Percentiles rank a stretch among this genome's conserved stretches.
Evolutionary conservation across 2,329 filamentous ascomycete species (phyloP).

Genomic region (Hypoxylon sp.): DNA sequence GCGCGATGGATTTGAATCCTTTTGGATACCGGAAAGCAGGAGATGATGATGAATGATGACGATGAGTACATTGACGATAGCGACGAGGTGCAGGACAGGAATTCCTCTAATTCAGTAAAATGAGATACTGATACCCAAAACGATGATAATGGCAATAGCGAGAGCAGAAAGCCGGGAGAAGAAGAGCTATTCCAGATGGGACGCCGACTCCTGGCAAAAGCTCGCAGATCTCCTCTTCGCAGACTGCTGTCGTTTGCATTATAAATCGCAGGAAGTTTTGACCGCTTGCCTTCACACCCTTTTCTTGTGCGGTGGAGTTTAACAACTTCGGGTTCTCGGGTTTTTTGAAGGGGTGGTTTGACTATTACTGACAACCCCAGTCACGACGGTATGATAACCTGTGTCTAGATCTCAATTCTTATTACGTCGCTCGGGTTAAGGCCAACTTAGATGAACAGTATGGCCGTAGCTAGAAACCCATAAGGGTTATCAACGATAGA

Average conservation of each 20-base stretch:
- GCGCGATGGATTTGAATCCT: slow-evolving; percentile 10
- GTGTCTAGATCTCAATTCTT: neutral
- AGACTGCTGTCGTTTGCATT: slow-evolving; percentile 12
- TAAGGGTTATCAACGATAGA: neutral
- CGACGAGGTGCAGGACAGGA: slow-evolving; percentile 15
- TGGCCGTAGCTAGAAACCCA: neutral
- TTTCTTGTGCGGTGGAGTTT: slow-evolving; percentile 5
- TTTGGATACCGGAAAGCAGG: slow-evolving; percentile 11
- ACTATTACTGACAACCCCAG: neutral
- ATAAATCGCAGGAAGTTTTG: slow-evolving; percentile 6
- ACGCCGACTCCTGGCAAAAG: slow-evolving; percentile 11
- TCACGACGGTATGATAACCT: neutral
- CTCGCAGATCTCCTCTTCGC: slow-evolving; percentile 12
- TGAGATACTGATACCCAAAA: too few species aligned
- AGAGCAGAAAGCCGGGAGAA: neutral
- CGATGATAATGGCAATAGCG: neutral
- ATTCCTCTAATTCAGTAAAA: slow-evolving; percentile 15
- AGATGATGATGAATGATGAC: slow-evolving; percentile 20
- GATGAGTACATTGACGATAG: slow-evolving; percentile 17
- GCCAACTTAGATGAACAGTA: too few species aligned
- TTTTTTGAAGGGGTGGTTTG: slow-evolving; percentile 1
- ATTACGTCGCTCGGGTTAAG: neutral
- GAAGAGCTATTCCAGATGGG: slow-evolving; percentile 4
- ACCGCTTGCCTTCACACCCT: neutral
- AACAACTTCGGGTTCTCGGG: neutral